A percentile compares a stretch with the other conserved stretches of the same genome.
Evolutionary conservation across 192 early-diverging fungal species (phyloP).

Genomic region (Phlyctochytrium planicorne): DNA sequence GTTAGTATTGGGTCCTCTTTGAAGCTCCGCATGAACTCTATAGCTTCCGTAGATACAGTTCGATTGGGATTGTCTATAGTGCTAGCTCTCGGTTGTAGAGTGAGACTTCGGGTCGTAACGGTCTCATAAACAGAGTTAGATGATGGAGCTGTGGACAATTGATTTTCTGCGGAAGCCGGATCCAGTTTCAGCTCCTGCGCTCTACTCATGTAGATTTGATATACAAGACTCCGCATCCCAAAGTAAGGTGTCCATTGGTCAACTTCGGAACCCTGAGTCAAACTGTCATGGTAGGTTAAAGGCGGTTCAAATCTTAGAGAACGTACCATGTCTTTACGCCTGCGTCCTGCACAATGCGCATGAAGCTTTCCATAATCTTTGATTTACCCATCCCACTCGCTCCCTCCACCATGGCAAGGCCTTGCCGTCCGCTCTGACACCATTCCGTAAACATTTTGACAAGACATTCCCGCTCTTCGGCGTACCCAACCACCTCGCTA

Average conservation of each 20-base stretch:
- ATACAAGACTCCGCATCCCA: neutral
- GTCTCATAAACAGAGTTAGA: neutral
- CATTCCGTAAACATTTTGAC: neutral
- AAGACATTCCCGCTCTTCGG: neutral
- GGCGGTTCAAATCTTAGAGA: too few species aligned
- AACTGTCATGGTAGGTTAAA: too few species aligned
- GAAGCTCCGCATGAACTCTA: neutral
- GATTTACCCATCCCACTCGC: conserved; percentile 1
- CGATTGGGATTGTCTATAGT: neutral
- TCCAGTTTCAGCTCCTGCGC: too few species aligned
- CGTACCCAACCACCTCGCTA: neutral
- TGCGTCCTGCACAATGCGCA: too few species aligned
- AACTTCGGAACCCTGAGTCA: conserved; percentile 2
- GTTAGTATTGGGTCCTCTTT: neutral
- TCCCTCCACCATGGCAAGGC: conserved; percentile 1
- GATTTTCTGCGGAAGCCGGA: neutral
- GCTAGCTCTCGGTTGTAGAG: neutral
- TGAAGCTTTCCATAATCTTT: neutral
- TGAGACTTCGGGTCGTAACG: neutral
- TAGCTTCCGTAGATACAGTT: neutral
- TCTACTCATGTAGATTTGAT: conserved; percentile 4
- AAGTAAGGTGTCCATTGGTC: conserved; percentile 4
- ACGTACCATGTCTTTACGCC: too few species aligned
- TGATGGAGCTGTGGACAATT: neutral
- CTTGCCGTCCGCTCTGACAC: neutral